Percentiles rank a stretch among this genome's conserved stretches.
These are phyloP conservation scores for Phytophthora meadii DNA, from an alignment of 352 stramenopile species.

Conservation along the genomic window DNA sequence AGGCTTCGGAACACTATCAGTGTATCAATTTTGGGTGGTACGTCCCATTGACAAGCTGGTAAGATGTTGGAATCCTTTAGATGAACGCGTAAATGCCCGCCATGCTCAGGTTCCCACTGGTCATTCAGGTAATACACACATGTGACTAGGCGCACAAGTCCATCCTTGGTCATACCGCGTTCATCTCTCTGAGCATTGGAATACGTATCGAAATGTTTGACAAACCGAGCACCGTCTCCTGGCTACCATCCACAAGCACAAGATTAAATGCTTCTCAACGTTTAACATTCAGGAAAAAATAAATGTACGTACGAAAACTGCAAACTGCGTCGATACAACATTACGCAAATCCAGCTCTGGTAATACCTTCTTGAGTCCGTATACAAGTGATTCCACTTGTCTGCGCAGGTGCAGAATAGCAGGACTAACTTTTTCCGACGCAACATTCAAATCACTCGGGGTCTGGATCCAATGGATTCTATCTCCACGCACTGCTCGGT, in stretches of 20 bases:
- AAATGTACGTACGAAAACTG: constrained; percentile 67
- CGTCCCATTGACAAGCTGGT: constrained; percentile 57
- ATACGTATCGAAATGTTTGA: constrained; percentile 77
- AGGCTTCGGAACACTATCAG: constrained; percentile 93
- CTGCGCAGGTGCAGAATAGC: constrained; percentile 55
- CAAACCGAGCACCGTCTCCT: constrained; percentile 70
- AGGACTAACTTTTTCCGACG: constrained; percentile 29
- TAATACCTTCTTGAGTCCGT: constrained; percentile 57
- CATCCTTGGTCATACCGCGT: constrained; percentile 9
- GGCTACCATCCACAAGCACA: constrained; percentile 34
- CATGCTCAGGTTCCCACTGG: constrained; percentile 63
- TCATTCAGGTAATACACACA: constrained; percentile 91
- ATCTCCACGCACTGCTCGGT: constrained; percentile 61
- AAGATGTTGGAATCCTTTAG: constrained; percentile 31
- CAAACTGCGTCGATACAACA: constrained; percentile 76
- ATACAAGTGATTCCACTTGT: constrained; percentile 62
- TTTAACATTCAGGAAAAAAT: background rate
- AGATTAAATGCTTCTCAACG: too few species aligned
- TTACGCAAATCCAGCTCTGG: constrained; percentile 67
- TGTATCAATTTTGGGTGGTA: constrained; percentile 85
- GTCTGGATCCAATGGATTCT: constrained; percentile 73
- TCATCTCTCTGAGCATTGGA: constrained; percentile 46
- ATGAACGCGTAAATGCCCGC: constrained; percentile 76
- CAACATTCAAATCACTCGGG: constrained; percentile 37
- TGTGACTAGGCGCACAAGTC: constrained; percentile 69